phyloP scores from a whole-genome alignment of 495 filamentous ascomycete species.

The Chaetomium tenue region DNA sequence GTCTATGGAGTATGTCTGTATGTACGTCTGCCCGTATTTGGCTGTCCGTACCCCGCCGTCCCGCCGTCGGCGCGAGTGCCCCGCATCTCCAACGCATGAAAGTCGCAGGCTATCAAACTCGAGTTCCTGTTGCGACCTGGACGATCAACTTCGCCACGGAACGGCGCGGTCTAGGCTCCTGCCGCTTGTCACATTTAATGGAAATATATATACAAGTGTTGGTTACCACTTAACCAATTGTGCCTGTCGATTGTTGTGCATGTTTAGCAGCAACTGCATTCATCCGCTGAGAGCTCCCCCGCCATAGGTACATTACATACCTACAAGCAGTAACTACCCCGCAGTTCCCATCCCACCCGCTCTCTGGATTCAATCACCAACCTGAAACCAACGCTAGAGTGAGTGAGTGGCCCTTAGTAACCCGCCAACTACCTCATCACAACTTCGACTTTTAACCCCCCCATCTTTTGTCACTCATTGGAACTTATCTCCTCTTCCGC shows the following conservation, averaged over 20 bases:
- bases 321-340: background rate
- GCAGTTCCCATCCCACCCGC: background rate
- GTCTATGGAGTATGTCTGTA: too few relatives aligned
- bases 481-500: background rate
- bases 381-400: too few relatives aligned
- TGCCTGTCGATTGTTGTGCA: background rate
- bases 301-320: background rate
- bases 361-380: too few relatives aligned
- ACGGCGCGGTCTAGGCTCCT: background rate
- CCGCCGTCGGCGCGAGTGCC: background rate
- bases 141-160: constrained; percentile 13
- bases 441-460: too few relatives aligned
- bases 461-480: too few relatives aligned
- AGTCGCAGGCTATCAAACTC: constrained; percentile 16
- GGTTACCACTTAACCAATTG: background rate
- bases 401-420: too few relatives aligned
- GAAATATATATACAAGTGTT: background rate
- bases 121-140: background rate
- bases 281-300: constrained; percentile 6
- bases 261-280: background rate
- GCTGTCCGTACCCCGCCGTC: background rate
- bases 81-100: constrained; percentile 9
- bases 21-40: background rate
- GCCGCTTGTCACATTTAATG: background rate
- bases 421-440: background rate